Base-by-base conservation (phyloP, 106 monocot species). In the Vanilla planifolia region DNA sequence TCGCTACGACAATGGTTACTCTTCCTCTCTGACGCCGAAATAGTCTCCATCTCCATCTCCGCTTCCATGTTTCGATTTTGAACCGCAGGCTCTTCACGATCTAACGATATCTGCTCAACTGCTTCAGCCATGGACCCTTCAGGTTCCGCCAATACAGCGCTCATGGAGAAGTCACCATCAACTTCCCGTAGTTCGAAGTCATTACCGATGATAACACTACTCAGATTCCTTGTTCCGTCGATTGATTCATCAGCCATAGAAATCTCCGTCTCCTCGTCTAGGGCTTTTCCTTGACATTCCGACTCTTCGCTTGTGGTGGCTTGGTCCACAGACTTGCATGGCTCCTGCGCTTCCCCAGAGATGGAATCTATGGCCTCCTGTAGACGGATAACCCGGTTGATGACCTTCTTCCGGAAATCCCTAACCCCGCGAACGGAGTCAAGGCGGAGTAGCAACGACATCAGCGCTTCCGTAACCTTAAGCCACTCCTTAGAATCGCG, bases 371-470 rank as follows among this genome's bases (percentile, higher is more conserved):
- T 33, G 19, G 32, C 19, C 53, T 86, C 81, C 78, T 86, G 86
- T 8, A 80, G 40, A 26, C 29, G 16, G 28, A 86, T 73, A 51
- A 68, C 75, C 46, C 69, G 26, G 36, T 71, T 61, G 41, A 78
- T 77, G 25, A 81, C 75, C 62, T 47, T 58, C 62, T 66, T 74
- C 60, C 81, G 33, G 30, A 72, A 86, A 34, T 81, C 86, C 75
- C 86, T 72, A 9, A 74, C 81, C 29, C 78, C 71, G 0, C 86
- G 59, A 3, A 81, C 78, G 0, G 78, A 75, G 52, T 86, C 86
- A 8, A 86, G 55, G 26, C 71, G 35, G 23, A 80, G 47, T 7
- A 85, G 64, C 74, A 80, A 32, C 56, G 61, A 28, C 85, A 85
- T 85, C 36, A 85, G 73, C 77, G 55, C 58, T 78, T 86, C 86